Conservation (phyloP, 305 asterid species). For the Galium porrigens region DNA sequence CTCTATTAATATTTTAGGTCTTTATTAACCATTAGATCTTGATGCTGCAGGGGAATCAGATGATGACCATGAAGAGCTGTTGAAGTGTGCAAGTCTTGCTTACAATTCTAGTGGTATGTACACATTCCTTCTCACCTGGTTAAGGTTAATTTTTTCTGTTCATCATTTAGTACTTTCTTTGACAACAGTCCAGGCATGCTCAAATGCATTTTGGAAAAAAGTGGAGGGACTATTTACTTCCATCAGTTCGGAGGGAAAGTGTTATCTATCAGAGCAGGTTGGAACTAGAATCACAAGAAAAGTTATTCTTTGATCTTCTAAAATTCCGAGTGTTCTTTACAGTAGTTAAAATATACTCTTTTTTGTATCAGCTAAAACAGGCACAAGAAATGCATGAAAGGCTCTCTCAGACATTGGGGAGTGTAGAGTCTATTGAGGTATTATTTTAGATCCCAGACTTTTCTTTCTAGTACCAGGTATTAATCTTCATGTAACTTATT, state of each 20-base stretch:
- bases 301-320: slow-evolving; percentile 6
- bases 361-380: slow-evolving; percentile 45
- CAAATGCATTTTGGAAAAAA: slow-evolving; percentile 71
- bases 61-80: slow-evolving; percentile 79
- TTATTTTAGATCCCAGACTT: not conserved
- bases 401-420: slow-evolving; percentile 30
- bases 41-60: slow-evolving; percentile 67
- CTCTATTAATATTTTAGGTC: not conserved
- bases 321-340: not conserved
- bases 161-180: slow-evolving; percentile 14
- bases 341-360: slow-evolving; percentile 13
- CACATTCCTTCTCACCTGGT: slow-evolving; percentile 12
- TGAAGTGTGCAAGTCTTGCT: slow-evolving; percentile 59
- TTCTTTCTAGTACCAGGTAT: not conserved
- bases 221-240: slow-evolving; percentile 57
- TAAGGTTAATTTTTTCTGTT: slow-evolving; percentile 1
- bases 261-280: slow-evolving; percentile 62
- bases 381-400: slow-evolving; percentile 43
- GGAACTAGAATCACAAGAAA: slow-evolving; percentile 14
- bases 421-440: slow-evolving; percentile 31
- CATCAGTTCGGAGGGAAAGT: slow-evolving; percentile 46
- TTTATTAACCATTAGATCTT: slow-evolving; percentile 11
- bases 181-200: slow-evolving; percentile 56
- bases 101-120: slow-evolving; percentile 49
- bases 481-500: not conserved